Percentiles rank a stretch among this genome's conserved stretches.
Conservation (phyloP, 345 rosid species). For the Citrus maxima region DNA sequence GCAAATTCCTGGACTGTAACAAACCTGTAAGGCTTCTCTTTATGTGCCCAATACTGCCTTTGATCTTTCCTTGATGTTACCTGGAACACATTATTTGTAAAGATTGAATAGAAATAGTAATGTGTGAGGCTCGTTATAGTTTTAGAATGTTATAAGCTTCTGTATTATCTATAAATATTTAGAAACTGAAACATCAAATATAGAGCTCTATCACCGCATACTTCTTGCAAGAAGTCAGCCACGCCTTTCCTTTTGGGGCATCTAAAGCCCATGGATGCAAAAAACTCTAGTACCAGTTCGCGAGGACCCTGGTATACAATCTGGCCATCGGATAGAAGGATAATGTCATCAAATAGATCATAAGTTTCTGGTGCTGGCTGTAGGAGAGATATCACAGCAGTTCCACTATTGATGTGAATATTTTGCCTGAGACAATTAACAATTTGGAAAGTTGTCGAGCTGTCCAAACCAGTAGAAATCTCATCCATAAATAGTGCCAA, state of each 20-base stretch:
- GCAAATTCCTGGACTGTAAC: conserved; percentile 44
- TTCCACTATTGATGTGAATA: conserved; percentile 50
- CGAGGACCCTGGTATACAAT: conserved; percentile 73
- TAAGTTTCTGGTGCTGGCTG: conserved; percentile 86
- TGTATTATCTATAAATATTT: no score
- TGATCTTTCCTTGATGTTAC: conserved; percentile 80
- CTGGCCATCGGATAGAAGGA: conserved; percentile 64
- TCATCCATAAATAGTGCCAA: conserved; percentile 75
- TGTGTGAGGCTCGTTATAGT: background rate
- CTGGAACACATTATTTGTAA: conserved; percentile 22
- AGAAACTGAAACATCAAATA: background rate
- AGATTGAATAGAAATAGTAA: background rate
- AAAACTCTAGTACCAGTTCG: conserved; percentile 50
- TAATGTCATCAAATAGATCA: conserved; percentile 66
- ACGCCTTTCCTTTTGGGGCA: conserved; percentile 77
- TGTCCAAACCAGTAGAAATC: conserved; percentile 77
- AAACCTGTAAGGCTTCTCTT: conserved; percentile 47
- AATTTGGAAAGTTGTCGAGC: conserved; percentile 72
- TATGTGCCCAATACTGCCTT: conserved; percentile 54
- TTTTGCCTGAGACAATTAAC: conserved; percentile 56
- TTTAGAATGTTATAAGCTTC: background rate
- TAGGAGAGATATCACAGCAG: conserved; percentile 70
- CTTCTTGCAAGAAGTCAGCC: conserved; percentile 85
- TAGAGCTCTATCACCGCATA: conserved; percentile 20
- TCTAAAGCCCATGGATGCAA: conserved; percentile 59